Evolutionary conservation across 179 eudicot species (phyloP).

Genomic region (Vitellaria paradoxa): DNA sequence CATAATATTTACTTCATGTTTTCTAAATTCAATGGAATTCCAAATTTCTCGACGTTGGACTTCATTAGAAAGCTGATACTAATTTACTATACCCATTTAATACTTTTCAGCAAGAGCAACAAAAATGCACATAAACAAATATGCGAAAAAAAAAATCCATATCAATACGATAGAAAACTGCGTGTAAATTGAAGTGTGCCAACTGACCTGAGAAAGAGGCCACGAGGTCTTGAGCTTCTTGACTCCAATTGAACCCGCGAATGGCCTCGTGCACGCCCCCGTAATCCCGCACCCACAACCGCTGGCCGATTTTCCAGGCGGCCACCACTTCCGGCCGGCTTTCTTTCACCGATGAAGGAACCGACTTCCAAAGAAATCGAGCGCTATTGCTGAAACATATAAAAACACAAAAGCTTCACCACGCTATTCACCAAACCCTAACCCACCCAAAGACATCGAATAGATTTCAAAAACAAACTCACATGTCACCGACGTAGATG

Average conservation of each 20-base stretch:
- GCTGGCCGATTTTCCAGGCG: slow-evolving; percentile 83
- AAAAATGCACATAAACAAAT: neutral
- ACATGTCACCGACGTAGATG: slow-evolving; percentile 70
- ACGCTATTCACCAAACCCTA: neutral
- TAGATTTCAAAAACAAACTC: slow-evolving; percentile 6
- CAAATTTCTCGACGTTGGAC: neutral
- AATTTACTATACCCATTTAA: neutral
- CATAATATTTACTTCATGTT: no score
- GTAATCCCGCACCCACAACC: slow-evolving; percentile 73
- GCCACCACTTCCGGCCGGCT: slow-evolving; percentile 69
- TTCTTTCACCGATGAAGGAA: slow-evolving; percentile 62
- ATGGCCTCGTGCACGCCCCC: slow-evolving; percentile 73
- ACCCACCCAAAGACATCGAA: neutral
- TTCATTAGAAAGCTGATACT: neutral
- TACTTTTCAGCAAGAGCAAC: neutral
- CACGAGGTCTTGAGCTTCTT: slow-evolving; percentile 57
- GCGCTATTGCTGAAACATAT: slow-evolving; percentile 71
- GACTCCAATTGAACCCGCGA: slow-evolving; percentile 69
- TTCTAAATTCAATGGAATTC: neutral
- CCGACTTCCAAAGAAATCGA: slow-evolving; percentile 81
- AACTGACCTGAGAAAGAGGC: slow-evolving; percentile 64
- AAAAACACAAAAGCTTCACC: no score
- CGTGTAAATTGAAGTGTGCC: neutral
- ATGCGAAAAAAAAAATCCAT: neutral
- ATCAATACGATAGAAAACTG: neutral